These are phyloP conservation scores for Fraxinus dipetala DNA, from an alignment of 305 asterid species.

Conservation along the genomic window DNA sequence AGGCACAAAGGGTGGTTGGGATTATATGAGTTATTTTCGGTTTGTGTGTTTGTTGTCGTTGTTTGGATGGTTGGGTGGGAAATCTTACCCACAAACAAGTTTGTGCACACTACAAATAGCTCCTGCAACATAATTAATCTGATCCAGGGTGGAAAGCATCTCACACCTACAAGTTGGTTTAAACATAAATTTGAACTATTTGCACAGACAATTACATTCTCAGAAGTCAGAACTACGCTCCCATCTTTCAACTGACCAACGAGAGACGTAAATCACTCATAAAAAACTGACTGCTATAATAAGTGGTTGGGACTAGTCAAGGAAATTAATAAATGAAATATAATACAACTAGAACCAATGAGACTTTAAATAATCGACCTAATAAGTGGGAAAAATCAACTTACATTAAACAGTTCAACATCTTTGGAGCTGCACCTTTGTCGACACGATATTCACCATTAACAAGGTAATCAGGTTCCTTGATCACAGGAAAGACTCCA, in stretches of 20 bases:
- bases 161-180: neutral
- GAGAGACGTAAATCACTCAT: neutral
- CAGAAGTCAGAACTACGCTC: neutral
- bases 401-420: conserved; percentile 98
- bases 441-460: conserved; percentile 99
- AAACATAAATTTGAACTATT: neutral
- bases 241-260: neutral
- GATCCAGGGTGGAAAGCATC: neutral
- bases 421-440: conserved; percentile 96
- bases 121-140: neutral
- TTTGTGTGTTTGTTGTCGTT: neutral
- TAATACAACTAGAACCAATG: neutral
- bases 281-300: neutral
- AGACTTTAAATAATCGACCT: neutral
- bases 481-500: conserved; percentile 91
- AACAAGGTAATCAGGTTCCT: conserved; percentile 98
- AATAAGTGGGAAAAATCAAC: conserved; percentile 26
- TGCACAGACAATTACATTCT: neutral
- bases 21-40: neutral
- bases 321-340: neutral
- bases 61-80: neutral
- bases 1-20: neutral
- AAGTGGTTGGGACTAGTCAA: neutral
- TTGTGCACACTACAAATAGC: neutral
- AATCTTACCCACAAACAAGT: neutral